A percentile compares a stretch with the other conserved stretches of the same genome.
These are phyloP conservation scores for Beauveria varroae DNA, from an alignment of 2,329 filamentous ascomycete genomes.

Conservation along the genomic window DNA sequence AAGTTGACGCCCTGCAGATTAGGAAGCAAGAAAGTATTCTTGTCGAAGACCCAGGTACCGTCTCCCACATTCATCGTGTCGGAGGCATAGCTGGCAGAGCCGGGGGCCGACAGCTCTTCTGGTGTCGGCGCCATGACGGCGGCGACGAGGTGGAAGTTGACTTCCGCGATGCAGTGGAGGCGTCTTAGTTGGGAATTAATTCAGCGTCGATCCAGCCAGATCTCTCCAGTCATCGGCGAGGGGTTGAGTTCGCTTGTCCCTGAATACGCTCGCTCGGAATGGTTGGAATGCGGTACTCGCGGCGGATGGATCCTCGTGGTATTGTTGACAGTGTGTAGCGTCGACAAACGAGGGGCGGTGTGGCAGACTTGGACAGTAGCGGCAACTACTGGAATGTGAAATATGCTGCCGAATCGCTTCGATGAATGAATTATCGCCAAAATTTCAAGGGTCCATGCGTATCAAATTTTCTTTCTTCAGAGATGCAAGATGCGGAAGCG, in stretches of 20 bases:
- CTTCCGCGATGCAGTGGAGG: background rate
- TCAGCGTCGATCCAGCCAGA: background rate
- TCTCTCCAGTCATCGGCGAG: background rate
- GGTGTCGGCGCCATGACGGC: constrained; percentile 54
- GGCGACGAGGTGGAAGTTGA: constrained; percentile 23
- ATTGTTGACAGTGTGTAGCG: background rate
- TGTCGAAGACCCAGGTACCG: constrained; percentile 73
- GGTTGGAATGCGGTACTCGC: constrained; percentile 8
- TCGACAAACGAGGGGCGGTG: constrained; percentile 2
- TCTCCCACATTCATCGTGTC: constrained; percentile 71
- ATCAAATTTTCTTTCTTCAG: background rate
- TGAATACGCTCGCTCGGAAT: background rate
- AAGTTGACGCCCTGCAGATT: constrained; percentile 71
- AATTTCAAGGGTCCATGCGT: background rate
- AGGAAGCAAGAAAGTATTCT: constrained; percentile 71
- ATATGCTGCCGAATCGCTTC: background rate
- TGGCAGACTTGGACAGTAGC: background rate
- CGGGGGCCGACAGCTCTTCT: constrained; percentile 58
- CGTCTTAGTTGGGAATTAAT: background rate
- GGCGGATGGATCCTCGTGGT: background rate
- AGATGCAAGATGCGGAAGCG: constrained; percentile 3
- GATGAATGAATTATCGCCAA: background rate
- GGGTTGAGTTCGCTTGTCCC: background rate
- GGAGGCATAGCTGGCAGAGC: constrained; percentile 65
- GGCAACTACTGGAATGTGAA: constrained; percentile 1